Evolutionary conservation across 1,284 basidiomycete genomes (phyloP).

Genomic region (Microbotryum scabiosae): DNA sequence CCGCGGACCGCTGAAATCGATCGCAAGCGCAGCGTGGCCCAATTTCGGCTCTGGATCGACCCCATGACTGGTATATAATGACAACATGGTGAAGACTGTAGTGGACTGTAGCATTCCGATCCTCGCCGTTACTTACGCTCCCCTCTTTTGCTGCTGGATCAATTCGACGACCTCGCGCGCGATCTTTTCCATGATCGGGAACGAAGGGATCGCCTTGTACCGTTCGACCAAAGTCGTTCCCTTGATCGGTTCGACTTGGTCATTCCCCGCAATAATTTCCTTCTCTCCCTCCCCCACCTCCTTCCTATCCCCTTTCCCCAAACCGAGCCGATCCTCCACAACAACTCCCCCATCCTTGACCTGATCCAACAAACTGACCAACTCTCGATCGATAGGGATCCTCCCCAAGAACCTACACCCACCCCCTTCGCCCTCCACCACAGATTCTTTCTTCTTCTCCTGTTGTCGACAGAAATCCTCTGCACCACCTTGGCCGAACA

Average conservation of each 20-base stretch:
- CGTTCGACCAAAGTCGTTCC: constrained; percentile 38
- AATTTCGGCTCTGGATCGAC: too few relatives aligned
- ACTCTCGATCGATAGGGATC: constrained; percentile 85
- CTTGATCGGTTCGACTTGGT: neutral
- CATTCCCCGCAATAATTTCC: too few relatives aligned
- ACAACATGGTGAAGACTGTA: too few relatives aligned
- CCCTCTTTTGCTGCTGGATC: constrained; percentile 26
- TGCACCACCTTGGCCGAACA: constrained; percentile 92
- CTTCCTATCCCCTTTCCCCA: neutral
- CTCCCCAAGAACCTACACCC: constrained; percentile 67
- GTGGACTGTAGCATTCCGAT: too few relatives aligned
- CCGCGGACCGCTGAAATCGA: too few relatives aligned
- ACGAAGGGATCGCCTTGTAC: constrained; percentile 41
- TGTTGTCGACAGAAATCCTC: constrained; percentile 47
- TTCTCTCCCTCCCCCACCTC: neutral
- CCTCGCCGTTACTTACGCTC: too few relatives aligned
- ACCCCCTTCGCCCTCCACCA: constrained; percentile 46
- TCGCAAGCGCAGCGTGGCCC: too few relatives aligned
- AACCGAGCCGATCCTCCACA: constrained; percentile 3
- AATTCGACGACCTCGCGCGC: constrained; percentile 35
- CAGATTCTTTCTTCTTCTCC: constrained; percentile 16
- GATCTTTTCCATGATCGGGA: constrained; percentile 41
- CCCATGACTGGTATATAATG: too few relatives aligned
- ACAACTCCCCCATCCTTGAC: constrained; percentile 40
- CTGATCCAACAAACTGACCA: constrained; percentile 79